Evolutionary conservation across 345 rosid species (phyloP).

Genomic region (Dovyalis caffra): DNA sequence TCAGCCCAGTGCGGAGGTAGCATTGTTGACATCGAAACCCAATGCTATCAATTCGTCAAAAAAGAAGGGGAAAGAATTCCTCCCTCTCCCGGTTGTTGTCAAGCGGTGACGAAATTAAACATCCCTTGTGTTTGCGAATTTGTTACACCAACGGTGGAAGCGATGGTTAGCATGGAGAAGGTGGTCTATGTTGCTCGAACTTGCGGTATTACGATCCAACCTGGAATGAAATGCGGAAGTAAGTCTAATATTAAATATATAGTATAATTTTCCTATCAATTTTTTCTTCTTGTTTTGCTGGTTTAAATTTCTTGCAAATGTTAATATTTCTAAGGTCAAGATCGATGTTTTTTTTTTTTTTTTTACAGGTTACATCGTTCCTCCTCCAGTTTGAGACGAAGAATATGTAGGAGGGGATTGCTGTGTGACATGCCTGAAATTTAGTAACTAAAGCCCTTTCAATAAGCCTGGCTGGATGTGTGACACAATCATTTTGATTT

Average conservation of each 20-base stretch:
- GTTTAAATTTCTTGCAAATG: not conserved
- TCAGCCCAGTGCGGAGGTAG: not conserved
- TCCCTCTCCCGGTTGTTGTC: slow-evolving; percentile 11
- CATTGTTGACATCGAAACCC: not conserved
- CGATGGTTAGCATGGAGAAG: slow-evolving; percentile 42
- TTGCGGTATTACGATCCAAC: slow-evolving; percentile 39
- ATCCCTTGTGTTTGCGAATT: not conserved
- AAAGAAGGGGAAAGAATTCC: not conserved
- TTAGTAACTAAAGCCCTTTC: too few species aligned
- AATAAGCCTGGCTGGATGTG: too few species aligned
- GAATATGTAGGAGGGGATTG: not conserved
- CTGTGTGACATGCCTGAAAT: not conserved
- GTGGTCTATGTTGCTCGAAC: slow-evolving; percentile 39
- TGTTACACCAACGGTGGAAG: slow-evolving; percentile 27
- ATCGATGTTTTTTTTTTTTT: not conserved
- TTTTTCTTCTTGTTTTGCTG: not conserved
- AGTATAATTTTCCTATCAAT: not conserved
- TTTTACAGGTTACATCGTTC: not conserved
- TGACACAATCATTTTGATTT: too few species aligned
- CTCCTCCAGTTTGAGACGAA: not conserved
- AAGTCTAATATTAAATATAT: not conserved
- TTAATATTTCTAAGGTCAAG: not conserved
- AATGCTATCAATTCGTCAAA: not conserved
- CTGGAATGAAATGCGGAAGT: slow-evolving; percentile 54
- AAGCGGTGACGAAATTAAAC: not conserved